These are phyloP conservation scores for Penicillium coprophilum DNA, from an alignment of 495 filamentous ascomycete species.

Conservation along the genomic window DNA sequence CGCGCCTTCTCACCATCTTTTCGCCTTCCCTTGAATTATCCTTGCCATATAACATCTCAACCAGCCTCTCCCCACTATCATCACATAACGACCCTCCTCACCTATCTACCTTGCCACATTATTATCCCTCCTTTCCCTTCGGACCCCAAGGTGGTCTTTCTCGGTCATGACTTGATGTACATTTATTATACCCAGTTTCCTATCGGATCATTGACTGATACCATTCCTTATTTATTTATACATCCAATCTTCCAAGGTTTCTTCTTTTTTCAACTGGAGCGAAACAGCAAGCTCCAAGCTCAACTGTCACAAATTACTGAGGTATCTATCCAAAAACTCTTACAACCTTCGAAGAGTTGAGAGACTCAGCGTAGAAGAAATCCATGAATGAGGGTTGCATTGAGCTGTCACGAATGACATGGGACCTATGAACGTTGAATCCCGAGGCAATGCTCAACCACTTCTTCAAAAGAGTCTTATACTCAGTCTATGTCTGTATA, in stretches of 20 bases:
- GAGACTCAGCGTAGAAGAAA: neutral
- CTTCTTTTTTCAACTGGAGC: neutral
- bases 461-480: no score
- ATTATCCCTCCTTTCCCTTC: neutral
- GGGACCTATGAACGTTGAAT: no score
- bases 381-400: no score
- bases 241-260: neutral
- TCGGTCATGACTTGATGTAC: conserved; percentile 31
- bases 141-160: neutral
- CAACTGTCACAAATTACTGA: neutral
- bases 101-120: neutral
- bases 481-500: no score
- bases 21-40: neutral
- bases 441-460: no score
- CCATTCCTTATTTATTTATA: neutral
- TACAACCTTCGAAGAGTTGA: neutral
- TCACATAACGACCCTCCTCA: neutral
- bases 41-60: neutral
- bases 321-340: neutral
- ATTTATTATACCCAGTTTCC: conserved; percentile 29
- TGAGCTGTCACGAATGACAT: no score
- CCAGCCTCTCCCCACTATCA: neutral
- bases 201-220: conserved; percentile 12
- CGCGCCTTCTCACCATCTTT: neutral
- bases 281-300: neutral